Base-by-base conservation (phyloP, 1,284 basidiomycete genomes). In the Cryptococcus jaspeensis region DNA sequence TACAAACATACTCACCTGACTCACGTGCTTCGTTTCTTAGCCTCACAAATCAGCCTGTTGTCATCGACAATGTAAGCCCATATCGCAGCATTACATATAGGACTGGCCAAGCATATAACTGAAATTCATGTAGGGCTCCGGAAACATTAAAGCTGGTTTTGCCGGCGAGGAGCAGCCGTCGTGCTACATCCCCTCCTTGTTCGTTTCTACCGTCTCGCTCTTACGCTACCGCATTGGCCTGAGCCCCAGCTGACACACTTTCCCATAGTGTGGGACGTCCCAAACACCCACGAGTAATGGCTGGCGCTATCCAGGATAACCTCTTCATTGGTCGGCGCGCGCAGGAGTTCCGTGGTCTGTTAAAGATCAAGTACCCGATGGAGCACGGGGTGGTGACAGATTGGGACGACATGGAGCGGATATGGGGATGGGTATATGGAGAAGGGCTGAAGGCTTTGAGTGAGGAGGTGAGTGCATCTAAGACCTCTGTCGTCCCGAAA, bases 281-380 rank as follows among this genome's bases (percentile, higher is more conserved):
- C 64, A 97, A 97, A 76, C 94, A 97, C 79, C 85, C 92, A 65
- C 85, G 92, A 66, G 90, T 97, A 59, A 96, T 97, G 92, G 94
- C 94, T 6, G 94, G 93, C 61, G 73, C 73, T n/a, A 71, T 76
- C 52, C 70, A 74, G 51, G 74, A 74, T 55, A 90, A 91, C 48
- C 80, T 96, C 32, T 98, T 96, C 78, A 96, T 98, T 58, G 93
- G 94, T 13, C 83, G 88, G 69, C 86, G 88, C 65, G 94, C 94
- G 6, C 94, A 98, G 78, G 94, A 97, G 71, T 88, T 92, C 65
- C 83, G 93, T 58, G 94, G 94, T 12, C 80, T 98, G 61, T 82
- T 98, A 61, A 95, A 95, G 82, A 95, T 97, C 69, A 93, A 92
- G 76, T 97, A 97, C 74, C 94, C 94, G n/a, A 96, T 98, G 85